phyloP scores from a whole-genome alignment of 768 basidiomycete species.

The Tylopilus intermedius region DNA sequence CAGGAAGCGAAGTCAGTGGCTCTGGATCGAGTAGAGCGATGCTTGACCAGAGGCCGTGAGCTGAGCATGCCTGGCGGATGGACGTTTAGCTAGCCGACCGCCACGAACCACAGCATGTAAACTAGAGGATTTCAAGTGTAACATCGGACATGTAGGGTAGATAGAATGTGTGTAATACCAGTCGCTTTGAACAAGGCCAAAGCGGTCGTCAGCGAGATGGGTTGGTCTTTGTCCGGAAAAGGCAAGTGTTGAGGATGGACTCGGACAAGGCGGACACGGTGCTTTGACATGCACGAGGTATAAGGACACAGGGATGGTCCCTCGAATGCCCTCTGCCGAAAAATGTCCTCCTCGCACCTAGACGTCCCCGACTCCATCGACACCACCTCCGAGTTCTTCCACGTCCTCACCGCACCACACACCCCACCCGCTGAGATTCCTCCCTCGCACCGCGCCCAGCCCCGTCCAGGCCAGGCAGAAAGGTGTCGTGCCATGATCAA shows the following conservation, averaged over 20 bases:
- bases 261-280: neutral
- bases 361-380: constrained; percentile 11
- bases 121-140: constrained; percentile 8
- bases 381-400: constrained; percentile 27
- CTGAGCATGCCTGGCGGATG: constrained; percentile 41
- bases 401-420: constrained; percentile 26
- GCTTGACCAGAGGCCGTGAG: constrained; percentile 24
- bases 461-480: constrained; percentile 17
- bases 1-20: constrained; percentile 14
- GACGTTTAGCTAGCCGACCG: constrained; percentile 24
- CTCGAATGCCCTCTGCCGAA: neutral
- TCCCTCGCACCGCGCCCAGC: constrained; percentile 10
- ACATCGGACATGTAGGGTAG: constrained; percentile 12
- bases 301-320: constrained; percentile 20
- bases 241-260: constrained; percentile 30
- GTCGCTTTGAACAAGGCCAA: constrained; percentile 15
- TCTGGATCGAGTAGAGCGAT: constrained; percentile 12
- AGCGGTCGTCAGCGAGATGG: constrained; percentile 17
- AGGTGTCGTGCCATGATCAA: constrained; percentile 27
- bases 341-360: constrained; percentile 13
- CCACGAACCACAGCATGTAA: neutral
- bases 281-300: constrained; percentile 29
- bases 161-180: constrained; percentile 10
- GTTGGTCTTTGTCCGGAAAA: constrained; percentile 29
- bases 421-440: constrained; percentile 2